Percentiles rank a stretch among this genome's conserved stretches.
Evolutionary conservation across 2,329 filamentous ascomycete species (phyloP).

Genomic region (Neobulgaria alba): DNA sequence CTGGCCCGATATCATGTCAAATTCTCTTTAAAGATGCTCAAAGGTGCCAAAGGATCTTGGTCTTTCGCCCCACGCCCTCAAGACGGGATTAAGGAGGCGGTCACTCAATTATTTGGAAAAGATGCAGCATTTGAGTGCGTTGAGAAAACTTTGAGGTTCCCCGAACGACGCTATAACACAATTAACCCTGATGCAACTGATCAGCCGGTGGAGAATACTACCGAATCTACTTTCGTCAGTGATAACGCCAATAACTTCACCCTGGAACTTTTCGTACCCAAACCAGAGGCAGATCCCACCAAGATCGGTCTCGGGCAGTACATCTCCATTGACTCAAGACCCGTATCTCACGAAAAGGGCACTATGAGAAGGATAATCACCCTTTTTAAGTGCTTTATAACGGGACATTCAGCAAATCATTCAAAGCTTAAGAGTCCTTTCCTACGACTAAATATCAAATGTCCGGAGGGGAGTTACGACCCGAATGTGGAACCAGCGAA

Average conservation of each 20-base stretch:
- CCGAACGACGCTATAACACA: slow-evolving; percentile 9
- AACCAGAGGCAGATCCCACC: slow-evolving; percentile 35
- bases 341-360: slow-evolving; percentile 46
- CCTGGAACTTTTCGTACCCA: slow-evolving; percentile 52
- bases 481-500: slow-evolving; percentile 64
- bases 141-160: slow-evolving; percentile 25
- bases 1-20: slow-evolving; percentile 56
- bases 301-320: slow-evolving; percentile 47
- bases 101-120: slow-evolving; percentile 57
- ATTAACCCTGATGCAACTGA: background rate
- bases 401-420: slow-evolving; percentile 18
- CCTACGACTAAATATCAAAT: slow-evolving; percentile 54
- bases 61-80: slow-evolving; percentile 49
- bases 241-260: slow-evolving; percentile 29
- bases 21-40: slow-evolving; percentile 50
- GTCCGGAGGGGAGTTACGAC: slow-evolving; percentile 57
- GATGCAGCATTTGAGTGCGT: slow-evolving; percentile 47
- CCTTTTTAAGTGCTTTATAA: slow-evolving; percentile 44
- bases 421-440: slow-evolving; percentile 44
- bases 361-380: slow-evolving; percentile 50
- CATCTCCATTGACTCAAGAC: slow-evolving; percentile 60
- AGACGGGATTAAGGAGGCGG: slow-evolving; percentile 46
- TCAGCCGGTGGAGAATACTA: background rate
- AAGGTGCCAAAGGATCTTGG: slow-evolving; percentile 45
- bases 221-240: background rate